Base-by-base conservation (phyloP, 306 rosid species). In the Betula pendula region DNA sequence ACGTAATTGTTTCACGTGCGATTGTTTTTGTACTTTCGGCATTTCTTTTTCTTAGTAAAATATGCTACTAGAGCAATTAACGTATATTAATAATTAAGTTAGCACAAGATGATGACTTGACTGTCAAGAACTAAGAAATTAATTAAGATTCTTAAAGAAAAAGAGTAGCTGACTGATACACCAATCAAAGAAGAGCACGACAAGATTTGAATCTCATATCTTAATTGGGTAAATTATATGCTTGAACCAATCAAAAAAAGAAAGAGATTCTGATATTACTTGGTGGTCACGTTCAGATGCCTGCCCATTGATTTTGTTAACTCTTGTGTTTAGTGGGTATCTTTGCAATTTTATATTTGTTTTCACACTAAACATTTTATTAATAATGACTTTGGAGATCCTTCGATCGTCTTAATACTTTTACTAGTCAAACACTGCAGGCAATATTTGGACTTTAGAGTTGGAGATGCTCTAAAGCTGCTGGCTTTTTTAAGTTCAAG, bases 241-340 rank as follows among this genome's bases (percentile, higher is more conserved):
- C 2, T 56, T 29, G 35, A n/a, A n/a, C n/a, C 27, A n/a, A 71
- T 43, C 70, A 5, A 50, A 65, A 11, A 78, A 76, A 78, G 83
- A 73, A 85, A 76, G 84, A 85, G 89, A 89, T 87, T 81, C 90
- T 75, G 69, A 68, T 81, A 38, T 58, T 48, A 75, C 66, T 59
- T 45, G 82, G 81, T 67, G 42, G 16, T 60, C 77, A 29, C 47
- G 65, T 71, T 82, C 84, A 74, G 77, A 76, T 90, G 87, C 82
- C 11, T 14, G 70, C 71, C 68, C 75, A 70, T 82, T 62, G 53
- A 22, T 68, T 80, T 81, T 77, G 71, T 68, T 7, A 15, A 80
- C 33, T 79, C 75, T 48, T 68, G 3, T 35, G 40, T 35, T 72
- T 71, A 68, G 68, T 80, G 67, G 44, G 82, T 70, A 81, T 87